Conservation (phyloP, 2,329 filamentous ascomycete genomes). For the Phialophora expanda region DNA sequence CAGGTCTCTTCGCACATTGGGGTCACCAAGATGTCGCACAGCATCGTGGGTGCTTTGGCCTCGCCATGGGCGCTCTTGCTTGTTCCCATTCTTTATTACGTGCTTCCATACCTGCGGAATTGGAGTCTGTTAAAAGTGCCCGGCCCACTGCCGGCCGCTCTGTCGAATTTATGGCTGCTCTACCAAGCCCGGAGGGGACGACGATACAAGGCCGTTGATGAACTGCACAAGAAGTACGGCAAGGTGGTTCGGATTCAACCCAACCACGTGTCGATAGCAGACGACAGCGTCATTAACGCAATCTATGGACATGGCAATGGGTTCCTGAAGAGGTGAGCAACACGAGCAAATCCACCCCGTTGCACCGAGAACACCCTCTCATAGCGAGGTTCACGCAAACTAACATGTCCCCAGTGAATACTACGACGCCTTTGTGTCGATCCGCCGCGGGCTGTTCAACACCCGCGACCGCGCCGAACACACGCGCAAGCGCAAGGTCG, state of each 20-base stretch:
- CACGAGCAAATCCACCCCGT: not conserved
- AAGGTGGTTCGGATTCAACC: slow-evolving; percentile 84
- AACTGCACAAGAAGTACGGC: slow-evolving; percentile 75
- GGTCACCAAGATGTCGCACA: slow-evolving; percentile 26
- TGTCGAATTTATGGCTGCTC: slow-evolving; percentile 82
- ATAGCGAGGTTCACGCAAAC: not conserved
- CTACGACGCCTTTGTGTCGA: slow-evolving; percentile 90
- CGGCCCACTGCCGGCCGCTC: slow-evolving; percentile 61
- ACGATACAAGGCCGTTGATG: slow-evolving; percentile 69
- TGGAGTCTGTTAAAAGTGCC: slow-evolving; percentile 60
- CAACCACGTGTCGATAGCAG: slow-evolving; percentile 80
- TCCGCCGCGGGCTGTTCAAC: slow-evolving; percentile 85
- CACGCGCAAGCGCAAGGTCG: slow-evolving; percentile 84
- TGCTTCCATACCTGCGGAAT: slow-evolving; percentile 63
- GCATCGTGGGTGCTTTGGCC: slow-evolving; percentile 36
- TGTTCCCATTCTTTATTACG: slow-evolving; percentile 59
- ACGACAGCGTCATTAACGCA: slow-evolving; percentile 74
- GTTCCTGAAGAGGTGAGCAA: slow-evolving; percentile 70
- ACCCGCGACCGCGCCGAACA: slow-evolving; percentile 82
- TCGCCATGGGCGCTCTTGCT: slow-evolving; percentile 53
- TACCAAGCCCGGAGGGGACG: slow-evolving; percentile 67
- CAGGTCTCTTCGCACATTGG: not conserved
- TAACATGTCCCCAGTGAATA: slow-evolving; percentile 66
- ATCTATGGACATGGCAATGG: slow-evolving; percentile 83
- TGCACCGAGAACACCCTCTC: not conserved